Base-by-base conservation (phyloP, 2,329 filamentous ascomycete genomes). In the Helminthosporium solani region DNA sequence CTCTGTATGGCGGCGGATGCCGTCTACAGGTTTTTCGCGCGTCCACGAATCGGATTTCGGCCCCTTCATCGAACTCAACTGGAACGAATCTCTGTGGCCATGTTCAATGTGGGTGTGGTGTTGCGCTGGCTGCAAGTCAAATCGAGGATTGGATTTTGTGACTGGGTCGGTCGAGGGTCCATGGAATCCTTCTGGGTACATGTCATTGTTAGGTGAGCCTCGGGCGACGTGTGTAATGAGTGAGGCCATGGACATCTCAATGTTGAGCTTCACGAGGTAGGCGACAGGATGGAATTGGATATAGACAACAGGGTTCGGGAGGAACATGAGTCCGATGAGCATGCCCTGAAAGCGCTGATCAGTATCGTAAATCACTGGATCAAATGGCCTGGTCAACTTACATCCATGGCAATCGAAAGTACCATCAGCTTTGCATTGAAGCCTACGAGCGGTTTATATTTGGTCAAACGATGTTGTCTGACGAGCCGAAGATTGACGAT, bases 191-290 rank as follows among this genome's bases (percentile, higher is more conserved):
- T 60, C 46, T 33, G 54, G 50, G 30, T 54, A 40, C 52, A 61
- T 61, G 39, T 66, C 64, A 40, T 63, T 66, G 34, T 64, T 54
- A 2, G 56, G 34, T 23, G 53, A 58, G 14, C 66, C 62, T 35
- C 58, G 52, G 2, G 68, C 68, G 33, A 71, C 60, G 33, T 64
- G 66, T 7, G 66, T 66, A 44, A 74, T 71, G 5, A 74, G 63
- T 1, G 67, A 66, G 6, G 72, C 70, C 70, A 75, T 74, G 47
- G 64, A 65, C 69, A 74, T 70, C 56, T 75, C 72, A 44, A 74
- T 74, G 53, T 75, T 73, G 42, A 74, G 67, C 28, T 67, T 73
- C 37, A 74, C 68, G 38, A 73, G 70, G 56, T 74, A 74, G 6
- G 66, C 67, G 8, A 74, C 63, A 0, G 71, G 70, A 42, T 73